phyloP scores from a whole-genome alignment of 441 rosid species.

The Populus hybrid region DNA sequence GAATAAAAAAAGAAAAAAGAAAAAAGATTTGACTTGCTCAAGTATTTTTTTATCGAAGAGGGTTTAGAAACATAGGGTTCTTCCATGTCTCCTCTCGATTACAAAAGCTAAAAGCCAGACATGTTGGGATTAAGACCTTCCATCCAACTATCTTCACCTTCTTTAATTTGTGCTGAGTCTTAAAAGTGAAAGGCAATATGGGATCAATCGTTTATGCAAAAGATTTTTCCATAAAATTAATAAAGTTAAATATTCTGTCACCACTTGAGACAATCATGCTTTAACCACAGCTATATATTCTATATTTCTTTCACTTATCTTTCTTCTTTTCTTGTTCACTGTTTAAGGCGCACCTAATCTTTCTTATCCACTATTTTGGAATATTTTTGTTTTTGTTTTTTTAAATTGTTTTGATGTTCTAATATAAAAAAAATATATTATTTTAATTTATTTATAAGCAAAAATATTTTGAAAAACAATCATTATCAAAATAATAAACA shows the following conservation, averaged over 20 bases:
- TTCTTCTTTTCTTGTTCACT: neutral
- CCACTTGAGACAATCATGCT: neutral
- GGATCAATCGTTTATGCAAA: neutral
- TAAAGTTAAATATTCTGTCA: neutral
- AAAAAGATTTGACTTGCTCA: neutral
- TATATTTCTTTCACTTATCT: neutral
- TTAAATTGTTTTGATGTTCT: too few relatives aligned
- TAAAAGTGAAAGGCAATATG: neutral
- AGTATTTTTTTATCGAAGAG: neutral
- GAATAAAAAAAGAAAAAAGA: too few relatives aligned
- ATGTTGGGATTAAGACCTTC: slow-evolving; percentile 16
- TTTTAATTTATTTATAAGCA: too few relatives aligned
- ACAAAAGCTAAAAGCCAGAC: slow-evolving; percentile 11
- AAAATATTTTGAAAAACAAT: too few relatives aligned
- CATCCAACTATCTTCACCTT: neutral
- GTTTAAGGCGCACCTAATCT: neutral
- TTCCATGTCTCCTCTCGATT: neutral
- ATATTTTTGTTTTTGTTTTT: too few relatives aligned
- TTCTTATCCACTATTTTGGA: too few relatives aligned
- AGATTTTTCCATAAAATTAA: neutral
- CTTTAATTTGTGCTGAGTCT: neutral
- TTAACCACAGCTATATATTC: neutral
- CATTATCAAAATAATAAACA: too few relatives aligned
- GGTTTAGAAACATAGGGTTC: slow-evolving; percentile 6
- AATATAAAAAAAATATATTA: too few relatives aligned